Conservation (phyloP, 1,284 basidiomycete genomes). For the Quambalaria eucalypti region DNA sequence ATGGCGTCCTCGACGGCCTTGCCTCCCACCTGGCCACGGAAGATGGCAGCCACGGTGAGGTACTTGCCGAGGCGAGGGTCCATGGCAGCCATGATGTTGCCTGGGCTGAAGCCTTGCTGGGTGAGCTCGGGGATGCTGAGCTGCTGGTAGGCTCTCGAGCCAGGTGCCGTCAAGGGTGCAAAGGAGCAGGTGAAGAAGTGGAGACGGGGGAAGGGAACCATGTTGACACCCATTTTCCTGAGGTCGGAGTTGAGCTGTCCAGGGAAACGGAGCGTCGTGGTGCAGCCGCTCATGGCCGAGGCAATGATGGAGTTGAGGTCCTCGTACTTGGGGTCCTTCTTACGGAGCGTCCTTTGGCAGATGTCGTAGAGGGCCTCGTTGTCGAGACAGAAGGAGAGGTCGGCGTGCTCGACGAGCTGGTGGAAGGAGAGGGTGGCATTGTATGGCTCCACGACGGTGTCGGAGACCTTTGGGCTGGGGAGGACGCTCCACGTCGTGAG, state of each 20-base stretch:
- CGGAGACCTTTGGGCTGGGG: constrained; percentile 86
- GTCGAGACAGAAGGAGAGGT: constrained; percentile 81
- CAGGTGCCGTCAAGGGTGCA: constrained; percentile 45
- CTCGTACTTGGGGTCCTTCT: constrained; percentile 51
- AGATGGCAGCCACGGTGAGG: constrained; percentile 50
- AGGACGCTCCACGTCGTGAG: constrained; percentile 83
- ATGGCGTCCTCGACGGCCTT: constrained; percentile 50
- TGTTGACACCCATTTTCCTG: constrained; percentile 84
- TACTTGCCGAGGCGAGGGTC: constrained; percentile 58
- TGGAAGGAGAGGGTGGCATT: constrained; percentile 82
- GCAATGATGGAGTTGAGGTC: constrained; percentile 56
- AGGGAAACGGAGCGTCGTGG: constrained; percentile 82
- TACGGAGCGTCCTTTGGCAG: constrained; percentile 64
- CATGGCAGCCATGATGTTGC: constrained; percentile 59
- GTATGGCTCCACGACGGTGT: constrained; percentile 92
- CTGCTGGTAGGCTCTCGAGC: constrained; percentile 53
- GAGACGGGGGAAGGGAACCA: constrained; percentile 51
- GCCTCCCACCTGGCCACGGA: constrained; percentile 37
- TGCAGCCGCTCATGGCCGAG: constrained; percentile 80
- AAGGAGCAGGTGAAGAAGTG: constrained; percentile 48
- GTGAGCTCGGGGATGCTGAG: constrained; percentile 43
- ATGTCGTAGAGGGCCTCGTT: constrained; percentile 93
- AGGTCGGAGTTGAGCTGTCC: constrained; percentile 66
- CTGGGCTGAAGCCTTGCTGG: constrained; percentile 43
- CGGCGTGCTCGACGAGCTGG: constrained; percentile 79